Base-by-base conservation (phyloP, 2,329 filamentous ascomycete genomes). In the Exserohilum rostratum region DNA sequence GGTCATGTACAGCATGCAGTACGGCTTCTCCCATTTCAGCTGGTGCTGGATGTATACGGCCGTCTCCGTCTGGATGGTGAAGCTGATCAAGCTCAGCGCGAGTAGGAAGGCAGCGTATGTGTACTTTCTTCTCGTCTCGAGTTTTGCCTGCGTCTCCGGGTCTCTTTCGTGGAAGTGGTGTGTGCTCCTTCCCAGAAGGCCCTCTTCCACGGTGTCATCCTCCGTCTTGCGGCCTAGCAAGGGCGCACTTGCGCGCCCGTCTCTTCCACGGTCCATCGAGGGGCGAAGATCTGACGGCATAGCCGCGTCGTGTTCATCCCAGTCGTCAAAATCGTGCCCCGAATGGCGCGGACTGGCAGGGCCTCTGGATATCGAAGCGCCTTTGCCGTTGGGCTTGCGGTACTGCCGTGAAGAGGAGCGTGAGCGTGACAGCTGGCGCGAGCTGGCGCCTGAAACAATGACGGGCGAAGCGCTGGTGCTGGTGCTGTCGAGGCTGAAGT, bases 1-100 rank as follows among this genome's bases (percentile, higher is more conserved):
- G 10, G 95, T 99, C 62, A 99, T 83, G 77, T 96, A 97, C 82
- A 99, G 86, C 95, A 99, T 99, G 81, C 91, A 96, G 79, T 97
- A 99, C n/a, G 95, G 91, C 80, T 99, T 99, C 78, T 96, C 86
- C 95, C 95, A 99, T 60, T 90, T 87, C 60, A 97, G 78, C 56
- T 95, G 87, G 73, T 93, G 88, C 79, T 98, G 93, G 57, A 99
- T 95, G 78, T 97, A 93, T 9, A 96, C 88, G 10, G 93, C 93
- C 49, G 96, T 91, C 81, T 98, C 93, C 3, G 95, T 98, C 83
- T 99, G 95, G 5, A 96, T 81, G 43, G 91, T 91, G 74, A 99
- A 99, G 70, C 90, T 89, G 55, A 96, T 79, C 69, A 99, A 81
- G 71, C 90, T 95, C 64, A 97, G 72, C 27, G 89, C 77, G 57